A percentile compares a stretch with the other conserved stretches of the same genome.
Conservation (phyloP, 805 yeast species). For the Lipomyces japonicus region DNA sequence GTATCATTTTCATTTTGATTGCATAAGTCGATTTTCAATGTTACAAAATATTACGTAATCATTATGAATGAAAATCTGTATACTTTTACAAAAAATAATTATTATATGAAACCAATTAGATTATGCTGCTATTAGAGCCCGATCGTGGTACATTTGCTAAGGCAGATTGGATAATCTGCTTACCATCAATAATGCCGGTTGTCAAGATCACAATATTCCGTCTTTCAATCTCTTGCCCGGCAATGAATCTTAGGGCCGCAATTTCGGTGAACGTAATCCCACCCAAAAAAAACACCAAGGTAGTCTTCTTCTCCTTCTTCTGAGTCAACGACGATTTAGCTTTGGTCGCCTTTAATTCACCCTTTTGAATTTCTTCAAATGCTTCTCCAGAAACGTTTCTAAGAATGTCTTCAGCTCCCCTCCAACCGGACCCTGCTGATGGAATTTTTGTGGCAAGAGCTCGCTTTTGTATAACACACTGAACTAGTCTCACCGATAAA, state of each 20-base stretch:
- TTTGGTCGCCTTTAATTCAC: constrained; percentile 22
- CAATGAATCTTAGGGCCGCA: constrained; percentile 63
- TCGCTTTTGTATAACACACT: constrained; percentile 58
- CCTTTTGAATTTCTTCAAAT: constrained; percentile 36
- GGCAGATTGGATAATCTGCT: constrained; percentile 36
- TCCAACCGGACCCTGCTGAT: constrained; percentile 38
- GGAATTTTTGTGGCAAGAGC: constrained; percentile 20
- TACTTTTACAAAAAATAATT: too few relatives aligned
- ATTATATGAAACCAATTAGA: too few relatives aligned
- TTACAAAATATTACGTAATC: too few relatives aligned
- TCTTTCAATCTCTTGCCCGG: constrained; percentile 40
- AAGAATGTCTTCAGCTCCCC: constrained; percentile 41
- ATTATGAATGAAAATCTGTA: too few relatives aligned
- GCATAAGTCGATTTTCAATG: too few relatives aligned
- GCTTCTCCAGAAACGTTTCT: constrained; percentile 39
- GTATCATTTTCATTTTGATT: too few relatives aligned
- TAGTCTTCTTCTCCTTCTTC: constrained; percentile 34
- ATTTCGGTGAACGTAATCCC: constrained; percentile 86
- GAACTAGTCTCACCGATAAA: constrained; percentile 61
- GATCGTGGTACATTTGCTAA: constrained; percentile 15
- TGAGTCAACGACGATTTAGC: constrained; percentile 25
- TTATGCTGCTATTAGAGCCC: too few relatives aligned
- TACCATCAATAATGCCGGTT: constrained; percentile 48
- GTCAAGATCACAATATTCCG: constrained; percentile 45
- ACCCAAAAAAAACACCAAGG: constrained; percentile 63